Evolutionary conservation across 768 basidiomycete species (phyloP).

Genomic region (Pleurotus citrinopileatus): DNA sequence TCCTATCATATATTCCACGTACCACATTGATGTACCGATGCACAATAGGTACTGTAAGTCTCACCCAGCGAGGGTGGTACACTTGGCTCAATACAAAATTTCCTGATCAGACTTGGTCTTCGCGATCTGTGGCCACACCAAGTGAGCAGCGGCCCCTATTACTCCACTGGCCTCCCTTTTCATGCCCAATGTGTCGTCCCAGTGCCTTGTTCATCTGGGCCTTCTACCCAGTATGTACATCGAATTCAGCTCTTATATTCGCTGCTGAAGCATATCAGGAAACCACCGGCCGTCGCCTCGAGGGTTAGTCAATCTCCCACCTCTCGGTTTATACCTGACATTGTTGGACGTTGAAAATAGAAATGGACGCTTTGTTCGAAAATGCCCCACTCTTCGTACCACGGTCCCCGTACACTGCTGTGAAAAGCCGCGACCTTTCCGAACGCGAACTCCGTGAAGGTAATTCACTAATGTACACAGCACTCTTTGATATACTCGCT

Average conservation of each 20-base stretch:
- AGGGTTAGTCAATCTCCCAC: slow-evolving; percentile 25
- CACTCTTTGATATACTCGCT: slow-evolving; percentile 20
- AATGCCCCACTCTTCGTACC: slow-evolving; percentile 36
- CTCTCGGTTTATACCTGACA: too few relatives aligned
- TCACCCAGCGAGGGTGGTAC: too few relatives aligned
- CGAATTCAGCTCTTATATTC: background rate
- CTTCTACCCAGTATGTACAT: slow-evolving; percentile 38
- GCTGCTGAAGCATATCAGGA: slow-evolving; percentile 22
- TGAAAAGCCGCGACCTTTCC: slow-evolving; percentile 30
- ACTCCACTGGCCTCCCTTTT: background rate
- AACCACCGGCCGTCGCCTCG: slow-evolving; percentile 40
- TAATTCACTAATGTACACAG: slow-evolving; percentile 18
- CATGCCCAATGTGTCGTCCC: background rate
- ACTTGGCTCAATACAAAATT: too few relatives aligned
- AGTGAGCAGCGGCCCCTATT: slow-evolving; percentile 21
- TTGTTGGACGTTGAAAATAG: too few relatives aligned
- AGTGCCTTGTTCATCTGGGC: slow-evolving; percentile 42
- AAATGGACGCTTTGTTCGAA: slow-evolving; percentile 42
- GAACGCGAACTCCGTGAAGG: slow-evolving; percentile 39
- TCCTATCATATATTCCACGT: background rate
- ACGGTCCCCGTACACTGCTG: slow-evolving; percentile 30
- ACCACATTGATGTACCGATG: too few relatives aligned
- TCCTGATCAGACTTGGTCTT: slow-evolving; percentile 35
- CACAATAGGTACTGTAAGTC: slow-evolving; percentile 29
- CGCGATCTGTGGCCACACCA: slow-evolving; percentile 43